Base-by-base conservation (phyloP, 2,329 filamentous ascomycete species). In the Diaporthe aspalathi region DNA sequence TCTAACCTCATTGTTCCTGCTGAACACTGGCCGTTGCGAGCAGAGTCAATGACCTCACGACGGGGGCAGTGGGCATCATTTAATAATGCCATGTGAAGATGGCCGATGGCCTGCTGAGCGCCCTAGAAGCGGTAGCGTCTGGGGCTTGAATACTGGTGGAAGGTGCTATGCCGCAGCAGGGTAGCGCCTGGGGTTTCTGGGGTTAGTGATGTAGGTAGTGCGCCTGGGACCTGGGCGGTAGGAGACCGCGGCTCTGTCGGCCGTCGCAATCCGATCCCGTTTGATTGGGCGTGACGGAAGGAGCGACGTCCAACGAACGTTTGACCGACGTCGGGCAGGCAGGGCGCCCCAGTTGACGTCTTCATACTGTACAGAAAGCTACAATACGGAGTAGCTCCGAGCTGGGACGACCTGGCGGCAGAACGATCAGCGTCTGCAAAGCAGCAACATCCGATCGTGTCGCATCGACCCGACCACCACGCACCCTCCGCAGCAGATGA, bases 11-110 rank as follows among this genome's bases (percentile, higher is more conserved):
- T 45, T 69, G 45, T 49, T 43, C n/a, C 16, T 29, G 54, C n/a
- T 38, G 24, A 9, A 62, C n/a, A 24, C 16, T 35, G 40, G 27
- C 47, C 38, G 5, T 20, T 27, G 45, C 12, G 5, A 40, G 32
- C 56, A 66, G 45, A 70, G 24, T 72, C 70, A 70, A 70, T 72
- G 67, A 70, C 70, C 70, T 72, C 70, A 70, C 67, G 27, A 35
- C 32, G 16, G 38, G 43, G 9, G 24, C 29, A 27, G 11, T 16
- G 60, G 24, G 50, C 50, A 54, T 56, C 32, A 54, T 47, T 17
- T 17, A 53, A 56, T 5, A 68, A 27, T 45, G 17, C 29, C 47
- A 67, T 45, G 35, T 54, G 57, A 67, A 70, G 50, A 72, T 14
- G 52, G 60, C 9, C 27, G 35, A 29, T 6, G 1, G 29, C 16